A percentile compares a stretch with the other conserved stretches of the same genome.
Evolutionary conservation across 192 early-diverging fungal species (phyloP).

Genomic region (Backusella macrospora): DNA sequence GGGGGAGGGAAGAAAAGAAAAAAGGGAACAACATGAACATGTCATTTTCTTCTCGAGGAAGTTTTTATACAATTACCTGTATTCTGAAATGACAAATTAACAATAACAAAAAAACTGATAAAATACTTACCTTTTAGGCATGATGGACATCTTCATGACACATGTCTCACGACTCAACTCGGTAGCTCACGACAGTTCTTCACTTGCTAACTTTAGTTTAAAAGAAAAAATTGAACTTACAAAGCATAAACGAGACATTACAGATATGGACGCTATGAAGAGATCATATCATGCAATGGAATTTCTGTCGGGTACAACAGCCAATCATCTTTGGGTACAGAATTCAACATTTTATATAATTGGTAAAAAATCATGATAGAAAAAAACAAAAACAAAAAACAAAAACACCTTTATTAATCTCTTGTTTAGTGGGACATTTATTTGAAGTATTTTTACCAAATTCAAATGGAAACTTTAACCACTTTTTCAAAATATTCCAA

Average conservation of each 20-base stretch:
- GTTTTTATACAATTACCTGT: too few species aligned
- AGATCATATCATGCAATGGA: slow-evolving; percentile 46
- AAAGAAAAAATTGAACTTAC: slow-evolving; percentile 18
- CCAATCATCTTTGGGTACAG: slow-evolving; percentile 36
- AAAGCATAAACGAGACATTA: slow-evolving; percentile 24
- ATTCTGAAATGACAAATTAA: too few species aligned
- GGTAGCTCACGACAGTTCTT: background rate
- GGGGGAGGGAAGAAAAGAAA: too few species aligned
- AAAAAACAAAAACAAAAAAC: background rate
- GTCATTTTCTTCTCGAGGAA: too few species aligned
- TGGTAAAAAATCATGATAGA: slow-evolving; percentile 17
- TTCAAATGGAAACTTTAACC: slow-evolving; percentile 38
- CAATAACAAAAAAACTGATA: too few species aligned
- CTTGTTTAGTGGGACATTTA: slow-evolving; percentile 13
- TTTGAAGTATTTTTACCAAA: slow-evolving; percentile 34
- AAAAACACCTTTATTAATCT: background rate
- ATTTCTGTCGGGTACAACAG: slow-evolving; percentile 30
- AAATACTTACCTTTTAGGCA: slow-evolving; percentile 10
- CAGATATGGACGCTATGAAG: slow-evolving; percentile 35
- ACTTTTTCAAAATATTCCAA: slow-evolving; percentile 40
- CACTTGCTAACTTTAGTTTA: background rate
- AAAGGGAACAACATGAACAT: too few species aligned
- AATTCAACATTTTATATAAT: slow-evolving; percentile 31
- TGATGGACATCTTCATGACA: slow-evolving; percentile 41
- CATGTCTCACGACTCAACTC: slow-evolving; percentile 28